Evolutionary conservation across 164 flowering plant genomes (phyloP), one percentile per base, ranked within the genome.

Genomic region (Warburgia ugandensis): DNA sequence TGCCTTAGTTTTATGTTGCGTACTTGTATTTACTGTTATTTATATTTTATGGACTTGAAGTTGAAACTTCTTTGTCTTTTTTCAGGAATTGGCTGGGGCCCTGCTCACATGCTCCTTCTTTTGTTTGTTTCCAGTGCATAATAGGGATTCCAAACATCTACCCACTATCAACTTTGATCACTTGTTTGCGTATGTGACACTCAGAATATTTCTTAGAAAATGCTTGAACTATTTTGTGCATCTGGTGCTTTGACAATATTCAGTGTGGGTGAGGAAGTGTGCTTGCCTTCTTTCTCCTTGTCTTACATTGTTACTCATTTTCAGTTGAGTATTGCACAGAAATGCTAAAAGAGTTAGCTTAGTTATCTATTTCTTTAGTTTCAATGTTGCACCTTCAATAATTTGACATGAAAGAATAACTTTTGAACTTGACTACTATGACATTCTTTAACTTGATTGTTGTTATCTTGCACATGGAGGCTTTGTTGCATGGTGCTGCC

Each of bases 21-120:
- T 8, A 10, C 9, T 48, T 48, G 6, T 48, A 29, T 16, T 48
- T 17, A 5, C 31, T 19, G 37, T 30, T 48, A 30, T n/a, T 8
- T 37, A 10, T 45, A 26, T 8, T 10, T 48, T 19, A 0, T 40
- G 2, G 32, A 27, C 14, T 36, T 52, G 25, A 19, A 12, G 14
- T 48, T 17, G n/a, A 17, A 6, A 29, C 20, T 17, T 23, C 12
- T 28, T 26, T 38, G n/a, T 51, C 62, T 48, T 47, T 54, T 65
- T 64, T 54, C 88, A 92, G 96, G 94, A 89, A 60, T 56, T 94
- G 74, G 78, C 81, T 45, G 86, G 69, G 50, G 87, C 94, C 55
- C 83, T 94, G 61, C 84, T 94, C 20, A 68, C 81, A 25, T 84
- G 97, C 71, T 73, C 96, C 45, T 83, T 94, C 68, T 82, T 94